Conservation (phyloP, 208 protist species). For the Angomonas deanei region DNA sequence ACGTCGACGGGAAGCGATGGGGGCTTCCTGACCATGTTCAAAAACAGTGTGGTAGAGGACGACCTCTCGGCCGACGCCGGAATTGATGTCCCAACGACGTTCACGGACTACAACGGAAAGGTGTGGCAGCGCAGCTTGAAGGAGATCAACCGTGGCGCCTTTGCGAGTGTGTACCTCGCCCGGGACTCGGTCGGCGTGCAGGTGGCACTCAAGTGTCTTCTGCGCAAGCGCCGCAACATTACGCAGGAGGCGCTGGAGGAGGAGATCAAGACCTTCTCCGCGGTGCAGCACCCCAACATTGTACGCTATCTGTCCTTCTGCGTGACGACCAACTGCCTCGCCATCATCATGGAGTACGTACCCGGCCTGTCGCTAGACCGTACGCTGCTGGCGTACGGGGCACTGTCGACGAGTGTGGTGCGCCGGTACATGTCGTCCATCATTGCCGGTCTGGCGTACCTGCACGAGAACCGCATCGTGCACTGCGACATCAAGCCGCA, state of each 20-base stretch:
- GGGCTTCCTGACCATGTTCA: neutral
- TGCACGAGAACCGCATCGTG: constrained; percentile 61
- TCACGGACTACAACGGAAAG: constrained; percentile 47
- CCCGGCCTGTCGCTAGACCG: constrained; percentile 69
- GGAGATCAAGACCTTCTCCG: constrained; percentile 56
- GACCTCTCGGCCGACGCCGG: constrained; percentile 9
- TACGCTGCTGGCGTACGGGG: constrained; percentile 69
- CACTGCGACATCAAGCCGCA: constrained; percentile 88
- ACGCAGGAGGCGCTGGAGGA: constrained; percentile 50
- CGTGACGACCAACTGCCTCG: constrained; percentile 48
- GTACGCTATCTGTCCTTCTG: constrained; percentile 72
- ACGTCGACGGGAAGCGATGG: neutral
- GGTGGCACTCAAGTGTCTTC: constrained; percentile 81
- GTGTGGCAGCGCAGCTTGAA: constrained; percentile 60
- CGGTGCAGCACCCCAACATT: constrained; percentile 71
- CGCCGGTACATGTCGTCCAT: constrained; percentile 76
- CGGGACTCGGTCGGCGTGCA: constrained; percentile 59
- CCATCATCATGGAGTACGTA: constrained; percentile 86
- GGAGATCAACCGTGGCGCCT: constrained; percentile 60
- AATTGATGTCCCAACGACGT: constrained; percentile 39
- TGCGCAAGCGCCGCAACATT: constrained; percentile 50
- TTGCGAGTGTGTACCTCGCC: constrained; percentile 64
- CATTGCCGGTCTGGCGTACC: constrained; percentile 63
- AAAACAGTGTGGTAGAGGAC: neutral
- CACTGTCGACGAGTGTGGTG: constrained; percentile 50